Evolutionary conservation across 1,139 yeast genomes (phyloP).

Genomic region (Candida buenavistaensis): DNA sequence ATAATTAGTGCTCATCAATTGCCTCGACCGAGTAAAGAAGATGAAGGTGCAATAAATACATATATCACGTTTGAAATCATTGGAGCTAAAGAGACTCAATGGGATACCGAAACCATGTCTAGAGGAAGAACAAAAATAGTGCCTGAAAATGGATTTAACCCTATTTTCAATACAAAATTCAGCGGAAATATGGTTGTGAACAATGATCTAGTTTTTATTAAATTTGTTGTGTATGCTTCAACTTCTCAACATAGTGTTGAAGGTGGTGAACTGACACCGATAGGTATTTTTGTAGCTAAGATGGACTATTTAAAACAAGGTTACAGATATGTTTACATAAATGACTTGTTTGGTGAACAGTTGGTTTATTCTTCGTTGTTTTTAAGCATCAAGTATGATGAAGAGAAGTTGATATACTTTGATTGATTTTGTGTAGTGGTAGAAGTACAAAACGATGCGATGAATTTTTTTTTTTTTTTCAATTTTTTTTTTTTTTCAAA

Average conservation of each 20-base stretch:
- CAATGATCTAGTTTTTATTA: conserved; percentile 35
- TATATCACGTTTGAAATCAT: conserved; percentile 57
- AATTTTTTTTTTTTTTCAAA: not conserved
- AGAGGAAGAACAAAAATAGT: conserved; percentile 37
- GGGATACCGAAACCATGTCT: conserved; percentile 19
- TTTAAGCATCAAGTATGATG: conserved; percentile 44
- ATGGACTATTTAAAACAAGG: conserved; percentile 66
- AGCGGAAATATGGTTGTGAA: conserved; percentile 34
- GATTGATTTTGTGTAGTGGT: not conserved
- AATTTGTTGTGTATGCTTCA: conserved; percentile 25
- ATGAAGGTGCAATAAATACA: conserved; percentile 51
- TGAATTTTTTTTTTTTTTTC: not conserved
- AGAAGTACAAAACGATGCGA: conserved; percentile 1
- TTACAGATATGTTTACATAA: conserved; percentile 75
- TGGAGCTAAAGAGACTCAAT: conserved; percentile 35
- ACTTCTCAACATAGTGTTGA: conserved; percentile 18
- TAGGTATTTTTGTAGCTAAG: conserved; percentile 62
- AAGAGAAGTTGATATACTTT: not conserved
- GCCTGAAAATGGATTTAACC: conserved; percentile 77
- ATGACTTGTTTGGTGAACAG: conserved; percentile 78
- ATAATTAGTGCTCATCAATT: conserved; percentile 85
- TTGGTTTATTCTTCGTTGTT: conserved; percentile 77
- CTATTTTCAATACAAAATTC: conserved; percentile 68
- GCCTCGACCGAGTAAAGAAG: conserved; percentile 55
- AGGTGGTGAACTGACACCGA: conserved; percentile 28